Base-by-base conservation (phyloP, 2,329 filamentous ascomycete genomes). In the Xylariales sp. region DNA sequence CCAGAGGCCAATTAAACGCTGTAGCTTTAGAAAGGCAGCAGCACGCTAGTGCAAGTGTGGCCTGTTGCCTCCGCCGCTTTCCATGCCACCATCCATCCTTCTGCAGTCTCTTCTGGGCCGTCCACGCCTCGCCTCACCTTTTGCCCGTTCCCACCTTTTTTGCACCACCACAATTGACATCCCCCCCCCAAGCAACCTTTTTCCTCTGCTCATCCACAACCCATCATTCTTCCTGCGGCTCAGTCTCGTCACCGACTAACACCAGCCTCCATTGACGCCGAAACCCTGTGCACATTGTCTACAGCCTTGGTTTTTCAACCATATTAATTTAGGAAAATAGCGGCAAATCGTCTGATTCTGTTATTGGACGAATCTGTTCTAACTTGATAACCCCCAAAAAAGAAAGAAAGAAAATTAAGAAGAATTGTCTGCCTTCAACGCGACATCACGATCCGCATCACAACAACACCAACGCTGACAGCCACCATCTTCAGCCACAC, bases 401-500 rank as follows among this genome's bases (percentile, higher is more conserved):
- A 34, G 30, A 28, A 28, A 43, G 6, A 48, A 55, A 63, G 56
- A 62, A 32, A 48, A 56, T 41, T 14, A 4, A 46, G 23, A 32
- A 43, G 12, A 48, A 50, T 58, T 67, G 46, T 12, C 64, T 52
- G 45, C 39, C 62, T 65, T 50, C 62, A 16, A 48, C 61, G 70
- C 70, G 57, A 64, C 64, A 68, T 68, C 74, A 73, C 72, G 69
- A 72, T 72, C 72, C 71, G 60, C 72, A 65, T 63, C 67, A 68
- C 72, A 75, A 76, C 75, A 74, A 75, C 72, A 77, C 74, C 72
- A 72, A 72, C 69, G 64, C 70, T 70, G 72, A 72, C 76, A 78
- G 77, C 77, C 77, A 78, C 77, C 63, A 64, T 72, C 76, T 77
- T 65, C 76, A 78, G 77, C 77, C 77, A 78, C 77, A 78, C 76